Evolutionary conservation across 1,284 basidiomycete species (phyloP), one percentile per base, ranked within the genome.

Genomic region (Cryptococcus wingfieldii): DNA sequence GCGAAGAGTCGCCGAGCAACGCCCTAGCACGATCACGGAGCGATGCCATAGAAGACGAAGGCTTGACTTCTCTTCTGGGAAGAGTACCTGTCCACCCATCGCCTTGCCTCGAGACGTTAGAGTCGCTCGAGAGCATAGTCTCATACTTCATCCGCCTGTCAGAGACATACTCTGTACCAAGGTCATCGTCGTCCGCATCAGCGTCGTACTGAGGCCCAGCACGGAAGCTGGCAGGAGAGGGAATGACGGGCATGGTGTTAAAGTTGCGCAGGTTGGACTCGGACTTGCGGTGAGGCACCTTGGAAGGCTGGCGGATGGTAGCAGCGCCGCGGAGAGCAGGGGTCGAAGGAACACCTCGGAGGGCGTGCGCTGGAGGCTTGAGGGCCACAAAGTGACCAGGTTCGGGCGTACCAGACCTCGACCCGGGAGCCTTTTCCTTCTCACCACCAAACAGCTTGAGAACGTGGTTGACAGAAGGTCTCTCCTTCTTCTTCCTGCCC

Each of bases 261-360:
- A 65, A 71, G 43, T 63, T 65, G 3, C 69, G 62, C 7, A 74
- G 58, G 43, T 70, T 70, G 16, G 68, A 66, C 48, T 74, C 71
- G 43, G 70, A 72, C 50, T 70, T 69, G 38, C 70, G 66, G 13
- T 56, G 34, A 39, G 61, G 53, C 16, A 64, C 56, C 34, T 51
- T 53, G 31, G 47, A 45, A 5, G 51, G 37, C 13, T 28, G 45
- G 39, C 62, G 57, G 13, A 48, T 54, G 4, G 64, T 60, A 10
- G 61, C 54, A 25, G 61, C 50, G 6, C 27, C 41, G n/a, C 70
- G 63, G 8, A 72, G 60, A 18, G 68, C 65, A 1, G 70, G 70
- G 1, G 66, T 68, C 7, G 70, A 72, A 4, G 70, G 70, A 2
- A 63, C 64, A 1, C 63, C 68, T 19, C 68, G 67, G 31, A 72